Evolutionary conservation across 2,329 filamentous ascomycete species (phyloP).

Genomic region (Pseudogymnoascus sp.): DNA sequence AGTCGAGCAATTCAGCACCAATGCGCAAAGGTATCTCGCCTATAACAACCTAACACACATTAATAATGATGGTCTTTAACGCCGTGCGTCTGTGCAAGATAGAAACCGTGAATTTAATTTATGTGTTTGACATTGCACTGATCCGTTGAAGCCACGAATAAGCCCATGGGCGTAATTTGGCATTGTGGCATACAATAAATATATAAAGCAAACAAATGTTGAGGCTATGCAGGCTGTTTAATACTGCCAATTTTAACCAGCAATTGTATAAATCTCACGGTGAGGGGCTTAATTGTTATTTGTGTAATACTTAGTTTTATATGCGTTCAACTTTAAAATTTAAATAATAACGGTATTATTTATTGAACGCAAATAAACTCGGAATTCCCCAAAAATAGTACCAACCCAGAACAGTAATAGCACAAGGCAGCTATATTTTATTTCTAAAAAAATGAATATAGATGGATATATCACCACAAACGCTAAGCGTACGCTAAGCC

Average conservation of each 20-base stretch:
- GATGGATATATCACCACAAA: not conserved
- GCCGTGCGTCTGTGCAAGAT: not conserved
- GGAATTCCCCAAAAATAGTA: not conserved
- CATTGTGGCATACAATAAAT: not conserved
- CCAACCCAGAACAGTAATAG: not conserved
- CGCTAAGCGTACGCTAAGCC: not conserved
- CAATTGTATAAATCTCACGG: too few species aligned
- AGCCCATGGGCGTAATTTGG: not conserved
- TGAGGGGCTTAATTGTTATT: too few species aligned
- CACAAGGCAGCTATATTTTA: not conserved
- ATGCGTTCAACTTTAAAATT: too few species aligned
- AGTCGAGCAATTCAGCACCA: conserved; percentile 5
- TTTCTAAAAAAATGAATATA: not conserved
- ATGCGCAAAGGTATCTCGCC: not conserved
- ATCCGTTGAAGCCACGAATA: not conserved
- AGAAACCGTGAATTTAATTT: not conserved
- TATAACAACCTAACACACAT: not conserved
- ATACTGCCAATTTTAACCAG: too few species aligned
- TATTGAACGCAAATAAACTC: not conserved
- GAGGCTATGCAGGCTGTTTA: too few species aligned
- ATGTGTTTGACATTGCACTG: not conserved
- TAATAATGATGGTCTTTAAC: not conserved
- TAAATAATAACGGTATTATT: not conserved
- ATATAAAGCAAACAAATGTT: not conserved
- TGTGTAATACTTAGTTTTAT: too few species aligned